Base-by-base conservation (phyloP, 2,329 filamentous ascomycete species). In the Xylaria sp. region DNA sequence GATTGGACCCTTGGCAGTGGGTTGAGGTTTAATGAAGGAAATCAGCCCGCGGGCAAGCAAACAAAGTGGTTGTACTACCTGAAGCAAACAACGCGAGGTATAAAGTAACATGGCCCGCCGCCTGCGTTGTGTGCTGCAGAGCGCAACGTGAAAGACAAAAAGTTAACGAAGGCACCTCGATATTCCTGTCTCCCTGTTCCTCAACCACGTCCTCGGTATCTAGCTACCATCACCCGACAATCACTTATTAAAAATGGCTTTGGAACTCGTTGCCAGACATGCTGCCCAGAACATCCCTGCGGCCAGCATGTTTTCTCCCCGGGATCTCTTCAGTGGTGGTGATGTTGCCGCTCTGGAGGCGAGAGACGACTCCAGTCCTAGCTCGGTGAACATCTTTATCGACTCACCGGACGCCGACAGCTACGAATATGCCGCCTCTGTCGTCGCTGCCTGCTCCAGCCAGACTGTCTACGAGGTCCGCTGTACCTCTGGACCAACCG, bases 351-450 rank as follows among this genome's bases (percentile, higher is more conserved):
- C 15, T 1, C n/a, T 70, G 0, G 56, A 54, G 41, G 34, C 60
- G 34, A 69, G 63, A 20, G 13, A 9, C 31, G 54, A 44, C 12
- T 46, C 52, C 7, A 55, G 55, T 12, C 46, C 37, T 46, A 3
- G 25, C 34, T 52, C 63, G 9, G 48, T 69, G 23, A 67, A 67
- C 28, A 31, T 71, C 5, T 71, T 69, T 64, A 59, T 71, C 39
- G 67, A 69, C 50, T 44, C 58, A 6, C 6, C 8, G 4, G 63
- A 58, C 12, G 15, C 41, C 2, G 57, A 44, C 0, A 10, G 65
- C 13, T 69, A 55, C 57, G 44, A 66, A 13, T 71, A 66, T 48
- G 69, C 60, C n/a, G 69, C 52, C 44, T 71, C 69, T 12, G 64
- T 71, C n/a, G 69, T 71, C 13, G 34, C 52, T 1, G 69, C 69